phyloP scores from a whole-genome alignment of 345 rosid species.

The Euphorbia tirucalli region DNA sequence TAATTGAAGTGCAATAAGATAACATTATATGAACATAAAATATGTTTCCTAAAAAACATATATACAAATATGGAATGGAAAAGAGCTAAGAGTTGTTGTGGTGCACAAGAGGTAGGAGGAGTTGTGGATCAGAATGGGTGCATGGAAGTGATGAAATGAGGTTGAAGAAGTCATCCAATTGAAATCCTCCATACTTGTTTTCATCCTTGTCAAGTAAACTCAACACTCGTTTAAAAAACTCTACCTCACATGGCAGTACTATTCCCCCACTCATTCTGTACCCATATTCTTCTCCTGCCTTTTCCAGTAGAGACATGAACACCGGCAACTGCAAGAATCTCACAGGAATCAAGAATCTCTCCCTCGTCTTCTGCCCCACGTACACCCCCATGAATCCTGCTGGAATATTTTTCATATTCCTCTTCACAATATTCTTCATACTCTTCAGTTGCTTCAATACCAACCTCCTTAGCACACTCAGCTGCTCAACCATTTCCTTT shows the following conservation, averaged over 20 bases:
- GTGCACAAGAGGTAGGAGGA: no score
- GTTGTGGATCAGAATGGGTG: no score
- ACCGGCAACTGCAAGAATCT: slow-evolving; percentile 21
- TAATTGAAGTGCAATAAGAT: no score
- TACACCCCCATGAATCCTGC: slow-evolving; percentile 22
- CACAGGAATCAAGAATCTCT: slow-evolving; percentile 19
- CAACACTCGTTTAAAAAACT: slow-evolving; percentile 14
- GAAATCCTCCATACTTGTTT: slow-evolving; percentile 17
- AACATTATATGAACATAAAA: no score
- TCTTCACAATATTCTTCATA: neutral
- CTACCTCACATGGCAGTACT: slow-evolving; percentile 22
- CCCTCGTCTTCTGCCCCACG: slow-evolving; percentile 4
- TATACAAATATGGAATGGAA: no score
- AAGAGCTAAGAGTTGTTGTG: no score
- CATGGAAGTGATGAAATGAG: neutral
- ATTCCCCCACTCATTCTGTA: slow-evolving; percentile 23
- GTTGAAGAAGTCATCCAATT: slow-evolving; percentile 12
- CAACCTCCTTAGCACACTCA: neutral
- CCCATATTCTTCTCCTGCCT: slow-evolving; percentile 24
- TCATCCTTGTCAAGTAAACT: slow-evolving; percentile 16
- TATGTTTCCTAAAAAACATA: no score
- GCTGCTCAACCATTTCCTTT: no score
- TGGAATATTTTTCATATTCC: slow-evolving; percentile 7
- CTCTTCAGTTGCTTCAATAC: neutral
- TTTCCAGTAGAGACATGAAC: slow-evolving; percentile 15